Evolutionary conservation across 1,284 basidiomycete genomes (phyloP).

Genomic region (Polyporus tsugae): DNA sequence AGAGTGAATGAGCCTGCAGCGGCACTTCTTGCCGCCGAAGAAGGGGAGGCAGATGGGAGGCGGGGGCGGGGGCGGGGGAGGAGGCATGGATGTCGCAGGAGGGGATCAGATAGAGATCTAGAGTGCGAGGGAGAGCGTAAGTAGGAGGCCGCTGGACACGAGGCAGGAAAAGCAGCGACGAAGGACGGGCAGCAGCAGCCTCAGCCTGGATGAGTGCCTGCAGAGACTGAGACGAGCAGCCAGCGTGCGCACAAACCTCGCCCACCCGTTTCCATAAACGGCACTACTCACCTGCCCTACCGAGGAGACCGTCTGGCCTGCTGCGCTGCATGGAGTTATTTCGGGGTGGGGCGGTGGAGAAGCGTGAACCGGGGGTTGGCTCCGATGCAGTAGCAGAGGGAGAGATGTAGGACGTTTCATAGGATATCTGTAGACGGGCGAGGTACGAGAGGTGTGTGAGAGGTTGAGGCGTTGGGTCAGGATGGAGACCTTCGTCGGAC

Average conservation of each 20-base stretch:
- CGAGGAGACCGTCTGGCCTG: conserved; percentile 43
- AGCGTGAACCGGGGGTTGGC: conserved; percentile 31
- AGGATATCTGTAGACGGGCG: conserved; percentile 76
- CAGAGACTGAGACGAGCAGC: background rate
- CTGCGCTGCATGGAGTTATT: conserved; percentile 40
- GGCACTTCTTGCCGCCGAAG: conserved; percentile 37
- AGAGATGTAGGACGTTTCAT: conserved; percentile 85
- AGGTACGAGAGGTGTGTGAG: conserved; percentile 69
- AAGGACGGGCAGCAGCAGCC: background rate
- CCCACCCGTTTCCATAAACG: conserved; percentile 7
- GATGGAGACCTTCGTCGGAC: conserved; percentile 43
- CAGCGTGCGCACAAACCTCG: background rate
- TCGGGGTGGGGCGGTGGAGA: conserved; percentile 38
- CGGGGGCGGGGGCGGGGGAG: conserved; percentile 37
- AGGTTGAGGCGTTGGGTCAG: conserved; percentile 50
- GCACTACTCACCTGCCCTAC: conserved; percentile 24
- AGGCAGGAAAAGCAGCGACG: conserved; percentile 26
- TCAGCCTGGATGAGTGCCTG: background rate
- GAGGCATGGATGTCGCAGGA: conserved; percentile 41
- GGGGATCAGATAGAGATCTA: conserved; percentile 28
- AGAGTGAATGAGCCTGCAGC: conserved; percentile 40
- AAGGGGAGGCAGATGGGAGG: conserved; percentile 41
- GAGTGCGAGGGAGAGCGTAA: conserved; percentile 21
- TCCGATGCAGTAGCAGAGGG: conserved; percentile 43
- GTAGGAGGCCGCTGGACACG: conserved; percentile 30